Conservation (phyloP, 345 rosid genomes). For the Cardamine resedifolia region DNA sequence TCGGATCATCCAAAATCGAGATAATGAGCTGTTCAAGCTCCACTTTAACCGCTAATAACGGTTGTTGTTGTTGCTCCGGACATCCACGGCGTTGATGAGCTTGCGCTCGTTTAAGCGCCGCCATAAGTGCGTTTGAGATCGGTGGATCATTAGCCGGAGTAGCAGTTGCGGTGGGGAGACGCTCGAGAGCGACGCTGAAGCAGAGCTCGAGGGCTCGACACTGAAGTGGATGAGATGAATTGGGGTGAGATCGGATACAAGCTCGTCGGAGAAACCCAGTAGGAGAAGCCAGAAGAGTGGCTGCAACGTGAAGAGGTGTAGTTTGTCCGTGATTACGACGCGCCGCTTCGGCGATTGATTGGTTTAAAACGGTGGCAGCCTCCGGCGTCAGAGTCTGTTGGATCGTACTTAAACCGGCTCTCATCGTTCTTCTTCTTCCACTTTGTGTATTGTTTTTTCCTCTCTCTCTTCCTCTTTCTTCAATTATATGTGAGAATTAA, state of each 20-base stretch:
- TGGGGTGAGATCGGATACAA: conserved; percentile 94
- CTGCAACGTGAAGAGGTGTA: conserved; percentile 95
- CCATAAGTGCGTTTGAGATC: conserved; percentile 98
- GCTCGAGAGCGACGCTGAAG: conserved; percentile 94
- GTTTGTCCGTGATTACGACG: conserved; percentile 94
- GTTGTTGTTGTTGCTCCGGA: conserved; percentile 98
- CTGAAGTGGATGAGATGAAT: conserved; percentile 97
- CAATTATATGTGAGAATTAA: conserved; percentile 30
- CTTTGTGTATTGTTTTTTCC: background rate
- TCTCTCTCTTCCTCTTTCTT: conserved; percentile 30
- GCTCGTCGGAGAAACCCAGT: conserved; percentile 94
- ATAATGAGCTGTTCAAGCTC: conserved; percentile 96
- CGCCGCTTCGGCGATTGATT: conserved; percentile 85
- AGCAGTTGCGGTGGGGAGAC: conserved; percentile 65
- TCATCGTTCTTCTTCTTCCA: conserved; percentile 49
- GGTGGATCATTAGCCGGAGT: conserved; percentile 70
- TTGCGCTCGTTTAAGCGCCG: conserved; percentile 96
- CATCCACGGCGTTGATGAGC: conserved; percentile 98
- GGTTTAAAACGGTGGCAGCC: conserved; percentile 86
- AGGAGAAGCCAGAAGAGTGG: conserved; percentile 74
- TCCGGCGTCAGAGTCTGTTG: conserved; percentile 97
- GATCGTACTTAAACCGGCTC: conserved; percentile 91
- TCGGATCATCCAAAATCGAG: conserved; percentile 96
- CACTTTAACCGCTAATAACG: conserved; percentile 87
- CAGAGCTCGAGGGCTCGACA: conserved; percentile 99